Evolutionary conservation across 179 eudicot genomes (phyloP), one percentile per base, ranked within the genome.

Genomic region (Beta corolliflora): DNA sequence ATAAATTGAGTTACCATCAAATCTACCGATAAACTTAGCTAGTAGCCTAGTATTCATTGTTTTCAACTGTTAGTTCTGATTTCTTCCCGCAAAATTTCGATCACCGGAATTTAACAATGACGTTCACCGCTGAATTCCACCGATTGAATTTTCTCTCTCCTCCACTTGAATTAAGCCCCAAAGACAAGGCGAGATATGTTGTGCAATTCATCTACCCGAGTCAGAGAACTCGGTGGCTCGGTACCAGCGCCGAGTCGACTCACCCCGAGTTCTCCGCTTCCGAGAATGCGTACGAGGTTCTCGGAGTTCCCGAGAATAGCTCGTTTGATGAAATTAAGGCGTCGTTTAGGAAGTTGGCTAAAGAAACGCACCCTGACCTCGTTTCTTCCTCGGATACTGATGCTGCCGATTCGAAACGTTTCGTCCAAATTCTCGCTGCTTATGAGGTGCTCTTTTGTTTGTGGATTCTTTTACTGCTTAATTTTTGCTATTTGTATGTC

Each of bases 281-380:
- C 16, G 83, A 85, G 67, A 95, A 85, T 81, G 99, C 99, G 0
- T 95, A 95, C 81, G 92, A 88, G 56, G 84, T 92, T 71, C 79
- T 95, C 7, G 87, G 91, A 41, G 91, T 93, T 5, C 75, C 92
- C 0, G 91, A 93, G 60, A 86, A 82, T 36, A 86, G 97, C 82
- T 90, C 99, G 0, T 88, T 88, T 36, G 82, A 85, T 0, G 97
- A 93, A 60, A 91, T 95, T 75, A 95, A 95, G 87, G 85, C 82
- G 3, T 91, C 95, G 36, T 95, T 95, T 71, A 87, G 93, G 15
- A 93, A 89, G 83, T 85, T 95, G 81, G 99, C 99, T 1, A 95
- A 95, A 81, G 94, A 91, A 87, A 91, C 97, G 76, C 98, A 95
- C 76, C 98, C 97, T 12, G 98, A 92, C 80, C 90, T 93, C 44